A percentile compares a stretch with the other conserved stretches of the same genome.
phyloP scores from a whole-genome alignment of 257 asterid genomes.

The Nicotiana sylvestris region DNA sequence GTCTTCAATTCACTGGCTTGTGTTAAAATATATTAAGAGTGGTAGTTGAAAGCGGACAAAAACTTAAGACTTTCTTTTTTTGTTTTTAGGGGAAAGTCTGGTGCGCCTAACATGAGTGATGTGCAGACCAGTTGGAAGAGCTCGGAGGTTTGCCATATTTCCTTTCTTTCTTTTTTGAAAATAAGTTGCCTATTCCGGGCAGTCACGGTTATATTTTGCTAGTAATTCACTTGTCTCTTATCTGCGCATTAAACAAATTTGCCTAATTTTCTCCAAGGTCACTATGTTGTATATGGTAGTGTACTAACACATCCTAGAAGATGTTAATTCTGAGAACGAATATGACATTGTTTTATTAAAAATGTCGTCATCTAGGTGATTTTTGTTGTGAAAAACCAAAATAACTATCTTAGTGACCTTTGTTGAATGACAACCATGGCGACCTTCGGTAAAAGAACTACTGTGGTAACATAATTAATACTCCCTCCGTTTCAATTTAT shows the following conservation, averaged over 20 bases:
- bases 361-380: background rate
- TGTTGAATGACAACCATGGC: background rate
- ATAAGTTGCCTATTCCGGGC: background rate
- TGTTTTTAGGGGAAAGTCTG: conserved; percentile 5
- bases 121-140: background rate
- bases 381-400: background rate
- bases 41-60: background rate
- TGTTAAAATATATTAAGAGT: background rate
- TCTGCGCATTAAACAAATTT: background rate
- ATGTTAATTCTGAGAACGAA: background rate
- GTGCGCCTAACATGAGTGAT: background rate
- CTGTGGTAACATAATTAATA: background rate
- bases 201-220: background rate
- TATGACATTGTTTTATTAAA: background rate
- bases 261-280: too few species aligned
- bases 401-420: background rate
- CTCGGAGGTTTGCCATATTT: background rate
- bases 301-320: background rate
- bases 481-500: too few species aligned
- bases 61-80: background rate
- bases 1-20: background rate
- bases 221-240: background rate
- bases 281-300: too few species aligned
- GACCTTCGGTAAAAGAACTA: background rate
- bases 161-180: background rate